Base-by-base conservation (phyloP, 1,284 basidiomycete species). In the Sporisorium scitamineum region DNA sequence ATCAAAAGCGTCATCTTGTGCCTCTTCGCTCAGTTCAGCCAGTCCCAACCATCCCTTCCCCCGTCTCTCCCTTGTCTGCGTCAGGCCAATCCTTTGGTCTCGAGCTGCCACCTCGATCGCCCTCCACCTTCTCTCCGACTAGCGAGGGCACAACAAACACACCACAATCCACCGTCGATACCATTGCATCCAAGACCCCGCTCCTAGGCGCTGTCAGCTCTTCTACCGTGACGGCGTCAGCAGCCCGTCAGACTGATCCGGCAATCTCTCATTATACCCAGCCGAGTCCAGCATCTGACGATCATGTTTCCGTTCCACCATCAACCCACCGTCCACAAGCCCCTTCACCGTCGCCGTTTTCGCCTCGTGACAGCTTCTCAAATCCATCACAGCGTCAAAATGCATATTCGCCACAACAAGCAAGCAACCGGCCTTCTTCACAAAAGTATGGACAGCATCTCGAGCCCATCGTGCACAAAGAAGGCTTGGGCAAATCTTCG, bases 21-120 rank as follows among this genome's bases (percentile, higher is more conserved):
- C 65, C 70, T 7, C 58, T 73, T 24, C 61, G 65, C 16, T 64
- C 65, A 5, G 61, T 73, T 2, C 64, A 55, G 7, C 70, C 70
- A 26, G 48, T 32, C 9, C 61, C 60, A 29, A 68, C 70, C 14
- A 61, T 72, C 7, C 61, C 70, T 26, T 70, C 61, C 3, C 68
- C 67, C 5, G 14, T 54, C 22, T 61, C 68, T 6, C 55, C 53
- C 0, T 34, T 22, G 5, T 50, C 45, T 1, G 59, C 54, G 2
- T 22, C 27, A 10, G 48, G 26, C 4, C 57, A n/a, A 0, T 32
- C 56, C 8, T 39, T 34, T 9, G 13, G 41, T 5, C 6, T 27
- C 45, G 39, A 54, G 20, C 13, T 16, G 50, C 39, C 55, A 4
- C 60, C 39, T n/a, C 50, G 18, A 13, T 55, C 60, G 6, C 60